These are phyloP conservation scores for Pichia membranifaciens DNA, from an alignment of 805 yeast genomes.

Conservation along the genomic window DNA sequence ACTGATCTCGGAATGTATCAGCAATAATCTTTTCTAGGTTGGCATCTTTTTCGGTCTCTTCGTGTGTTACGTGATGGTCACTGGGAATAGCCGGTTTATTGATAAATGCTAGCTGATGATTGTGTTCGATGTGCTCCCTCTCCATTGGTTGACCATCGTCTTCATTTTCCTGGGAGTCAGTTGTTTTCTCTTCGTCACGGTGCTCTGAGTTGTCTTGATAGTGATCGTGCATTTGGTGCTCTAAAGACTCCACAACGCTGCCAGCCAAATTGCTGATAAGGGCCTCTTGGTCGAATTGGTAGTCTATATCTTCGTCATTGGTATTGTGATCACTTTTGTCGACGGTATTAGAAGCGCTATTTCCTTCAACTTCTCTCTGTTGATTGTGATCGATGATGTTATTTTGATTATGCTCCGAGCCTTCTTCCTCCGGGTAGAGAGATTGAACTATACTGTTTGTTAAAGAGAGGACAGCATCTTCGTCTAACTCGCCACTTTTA, in stretches of 20 bases:
- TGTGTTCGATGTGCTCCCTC: not conserved
- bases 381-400: not conserved
- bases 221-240: not conserved
- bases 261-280: constrained; percentile 8
- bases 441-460: constrained; percentile 10
- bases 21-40: constrained; percentile 15
- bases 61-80: not conserved
- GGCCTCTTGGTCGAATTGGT: constrained; percentile 10
- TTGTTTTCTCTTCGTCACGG: not conserved
- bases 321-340: constrained; percentile 1
- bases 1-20: constrained; percentile 13
- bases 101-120: not conserved
- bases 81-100: not conserved
- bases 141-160: not conserved
- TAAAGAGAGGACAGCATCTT: constrained; percentile 1
- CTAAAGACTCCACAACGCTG: constrained; percentile 5
- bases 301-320: constrained; percentile 1
- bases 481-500: not conserved
- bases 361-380: constrained; percentile 1
- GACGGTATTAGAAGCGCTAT: not conserved
- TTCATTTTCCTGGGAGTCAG: not conserved
- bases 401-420: not conserved
- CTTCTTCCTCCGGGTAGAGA: not conserved
- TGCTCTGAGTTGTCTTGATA: too few species aligned
- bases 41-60: not conserved